phyloP scores from a whole-genome alignment of 495 filamentous ascomycete genomes.

The Neurospora pannonica region DNA sequence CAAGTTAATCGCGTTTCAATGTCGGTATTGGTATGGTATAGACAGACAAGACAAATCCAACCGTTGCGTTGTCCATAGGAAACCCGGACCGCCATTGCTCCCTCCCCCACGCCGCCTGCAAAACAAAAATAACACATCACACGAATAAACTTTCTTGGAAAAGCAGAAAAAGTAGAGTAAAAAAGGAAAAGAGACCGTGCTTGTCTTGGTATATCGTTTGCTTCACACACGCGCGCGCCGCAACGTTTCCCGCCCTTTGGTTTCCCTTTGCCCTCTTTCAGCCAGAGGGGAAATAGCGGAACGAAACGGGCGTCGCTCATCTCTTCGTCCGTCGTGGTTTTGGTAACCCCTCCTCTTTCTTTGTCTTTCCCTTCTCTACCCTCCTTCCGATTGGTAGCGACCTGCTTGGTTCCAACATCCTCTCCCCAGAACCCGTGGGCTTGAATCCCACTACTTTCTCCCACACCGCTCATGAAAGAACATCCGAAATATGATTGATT shows the following conservation, averaged over 20 bases:
- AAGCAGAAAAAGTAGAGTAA: background rate
- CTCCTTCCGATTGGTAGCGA: background rate
- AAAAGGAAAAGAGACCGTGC: conserved; percentile 2
- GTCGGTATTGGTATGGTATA: background rate
- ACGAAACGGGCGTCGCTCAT: background rate
- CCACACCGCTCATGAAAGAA: background rate
- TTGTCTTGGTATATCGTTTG: conserved; percentile 7
- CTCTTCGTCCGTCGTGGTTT: conserved; percentile 3
- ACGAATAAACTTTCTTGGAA: background rate
- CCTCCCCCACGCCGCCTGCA: background rate
- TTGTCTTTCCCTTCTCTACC: background rate
- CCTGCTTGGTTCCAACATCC: background rate
- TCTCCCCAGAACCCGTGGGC: background rate
- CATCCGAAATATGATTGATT: background rate
- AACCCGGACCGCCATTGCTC: background rate
- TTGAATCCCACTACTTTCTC: background rate
- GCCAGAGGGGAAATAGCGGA: background rate
- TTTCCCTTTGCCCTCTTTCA: background rate
- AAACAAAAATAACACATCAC: background rate
- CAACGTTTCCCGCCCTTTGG: conserved; percentile 1
- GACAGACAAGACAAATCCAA: background rate
- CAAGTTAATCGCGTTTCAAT: background rate
- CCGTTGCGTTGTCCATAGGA: background rate
- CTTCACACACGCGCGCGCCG: background rate
- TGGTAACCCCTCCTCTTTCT: background rate